Evolutionary conservation across 116 monocot genomes (phyloP).

Genomic region (Phalaenopsis hybrid): DNA sequence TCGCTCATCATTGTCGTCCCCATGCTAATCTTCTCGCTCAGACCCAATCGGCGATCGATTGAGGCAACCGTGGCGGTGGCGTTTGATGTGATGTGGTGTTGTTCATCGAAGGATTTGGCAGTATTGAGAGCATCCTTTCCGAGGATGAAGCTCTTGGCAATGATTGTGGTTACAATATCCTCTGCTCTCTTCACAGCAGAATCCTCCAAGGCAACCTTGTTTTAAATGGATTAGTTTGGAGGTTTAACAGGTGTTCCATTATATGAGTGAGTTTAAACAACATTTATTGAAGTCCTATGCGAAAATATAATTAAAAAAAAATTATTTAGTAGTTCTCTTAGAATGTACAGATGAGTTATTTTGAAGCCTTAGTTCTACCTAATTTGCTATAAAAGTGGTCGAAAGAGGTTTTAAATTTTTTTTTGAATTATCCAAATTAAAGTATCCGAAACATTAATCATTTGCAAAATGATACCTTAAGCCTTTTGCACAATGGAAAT

Average conservation of each 20-base stretch:
- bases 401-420: no score
- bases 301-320: neutral
- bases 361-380: no score
- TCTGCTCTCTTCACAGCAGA: constrained; percentile 18
- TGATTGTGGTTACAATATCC: constrained; percentile 27
- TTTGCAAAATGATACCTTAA: no score
- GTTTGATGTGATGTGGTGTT: constrained; percentile 12
- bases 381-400: no score
- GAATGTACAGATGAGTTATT: no score
- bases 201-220: neutral
- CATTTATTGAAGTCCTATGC: neutral
- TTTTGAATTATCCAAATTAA: no score
- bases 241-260: neutral
- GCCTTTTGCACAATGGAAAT: no score
- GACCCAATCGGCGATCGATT: constrained; percentile 12
- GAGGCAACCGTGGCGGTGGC: constrained; percentile 18
- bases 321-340: no score
- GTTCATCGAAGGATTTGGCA: constrained; percentile 20
- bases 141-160: constrained; percentile 25
- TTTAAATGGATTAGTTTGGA: neutral
- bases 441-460: no score
- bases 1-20: constrained; percentile 15
- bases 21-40: constrained; percentile 22
- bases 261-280: constrained; percentile 2
- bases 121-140: constrained; percentile 23